These are phyloP conservation scores for Calonectria honghensis DNA, from an alignment of 2,329 filamentous ascomycete species.

Conservation along the genomic window DNA sequence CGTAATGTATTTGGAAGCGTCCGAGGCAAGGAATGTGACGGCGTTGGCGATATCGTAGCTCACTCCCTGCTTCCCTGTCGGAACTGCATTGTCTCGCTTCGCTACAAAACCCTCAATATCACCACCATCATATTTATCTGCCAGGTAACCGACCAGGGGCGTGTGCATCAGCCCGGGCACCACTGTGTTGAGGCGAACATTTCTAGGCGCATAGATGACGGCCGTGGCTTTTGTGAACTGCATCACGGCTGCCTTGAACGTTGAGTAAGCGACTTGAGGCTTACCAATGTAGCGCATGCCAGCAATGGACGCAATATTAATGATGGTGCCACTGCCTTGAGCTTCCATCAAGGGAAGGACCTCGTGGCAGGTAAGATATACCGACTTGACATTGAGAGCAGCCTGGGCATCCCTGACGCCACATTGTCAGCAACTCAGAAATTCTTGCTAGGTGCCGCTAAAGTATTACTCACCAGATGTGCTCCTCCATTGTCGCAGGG, in stretches of 20 bases:
- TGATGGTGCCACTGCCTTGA: conserved; percentile 28
- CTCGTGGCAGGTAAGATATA: conserved; percentile 39
- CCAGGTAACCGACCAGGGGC: conserved; percentile 12
- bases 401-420: conserved; percentile 22
- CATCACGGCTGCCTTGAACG: conserved; percentile 67
- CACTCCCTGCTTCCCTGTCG: conserved; percentile 18
- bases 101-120: conserved; percentile 4
- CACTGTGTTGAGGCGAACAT: conserved; percentile 69
- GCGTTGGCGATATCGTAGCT: conserved; percentile 23
- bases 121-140: conserved; percentile 46
- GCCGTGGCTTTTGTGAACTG: conserved; percentile 66
- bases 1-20: conserved; percentile 31
- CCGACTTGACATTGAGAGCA: conserved; percentile 40
- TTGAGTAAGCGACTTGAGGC: conserved; percentile 69
- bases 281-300: conserved; percentile 63
- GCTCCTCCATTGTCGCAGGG: conserved; percentile 16
- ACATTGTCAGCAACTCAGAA: not conserved
- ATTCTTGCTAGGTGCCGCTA: not conserved
- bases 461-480: not conserved
- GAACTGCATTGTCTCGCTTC: not conserved
- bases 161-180: conserved; percentile 45
- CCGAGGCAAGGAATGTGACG: conserved; percentile 18
- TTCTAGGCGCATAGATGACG: conserved; percentile 65
- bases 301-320: conserved; percentile 30
- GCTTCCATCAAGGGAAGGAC: conserved; percentile 41